A percentile compares a stretch with the other conserved stretches of the same genome.
Conservation (phyloP, 495 filamentous ascomycete genomes). For the Penicillium diatomitis region DNA sequence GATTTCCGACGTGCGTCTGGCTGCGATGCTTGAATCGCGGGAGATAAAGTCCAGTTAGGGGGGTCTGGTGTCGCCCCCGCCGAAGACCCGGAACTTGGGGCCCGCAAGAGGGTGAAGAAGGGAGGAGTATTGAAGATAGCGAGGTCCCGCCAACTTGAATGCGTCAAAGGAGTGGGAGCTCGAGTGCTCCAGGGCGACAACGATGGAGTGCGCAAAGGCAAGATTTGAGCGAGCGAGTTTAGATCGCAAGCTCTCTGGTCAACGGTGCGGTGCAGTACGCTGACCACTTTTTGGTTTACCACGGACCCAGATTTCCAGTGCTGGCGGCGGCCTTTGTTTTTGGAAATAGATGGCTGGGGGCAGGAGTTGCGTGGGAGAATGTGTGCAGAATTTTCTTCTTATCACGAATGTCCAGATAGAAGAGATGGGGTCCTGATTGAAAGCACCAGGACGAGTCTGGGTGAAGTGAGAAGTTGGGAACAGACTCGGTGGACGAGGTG, state of each 20-base stretch:
- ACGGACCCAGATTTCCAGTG: too few species aligned
- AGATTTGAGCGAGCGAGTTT: slow-evolving; percentile 6
- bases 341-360: too few species aligned
- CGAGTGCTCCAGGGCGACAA: slow-evolving; percentile 29
- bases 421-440: too few species aligned
- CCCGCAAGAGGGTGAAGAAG: slow-evolving; percentile 88
- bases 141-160: slow-evolving; percentile 98
- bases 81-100: slow-evolving; percentile 82
- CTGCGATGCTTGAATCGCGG: slow-evolving; percentile 23
- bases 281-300: too few species aligned
- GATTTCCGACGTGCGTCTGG: slow-evolving; percentile 33
- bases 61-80: slow-evolving; percentile 93
- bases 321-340: too few species aligned
- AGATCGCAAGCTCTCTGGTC: neutral
- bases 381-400: neutral
- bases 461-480: too few species aligned
- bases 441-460: too few species aligned
- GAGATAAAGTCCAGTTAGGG: slow-evolving; percentile 69
- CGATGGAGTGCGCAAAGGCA: slow-evolving; percentile 9
- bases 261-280: too few species aligned
- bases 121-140: slow-evolving; percentile 56
- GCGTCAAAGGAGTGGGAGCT: slow-evolving; percentile 34
- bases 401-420: neutral
- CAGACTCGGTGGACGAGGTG: neutral
- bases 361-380: neutral